Evolutionary conservation across 768 basidiomycete species (phyloP).

Genomic region (Candolleomyces eurysporus): DNA sequence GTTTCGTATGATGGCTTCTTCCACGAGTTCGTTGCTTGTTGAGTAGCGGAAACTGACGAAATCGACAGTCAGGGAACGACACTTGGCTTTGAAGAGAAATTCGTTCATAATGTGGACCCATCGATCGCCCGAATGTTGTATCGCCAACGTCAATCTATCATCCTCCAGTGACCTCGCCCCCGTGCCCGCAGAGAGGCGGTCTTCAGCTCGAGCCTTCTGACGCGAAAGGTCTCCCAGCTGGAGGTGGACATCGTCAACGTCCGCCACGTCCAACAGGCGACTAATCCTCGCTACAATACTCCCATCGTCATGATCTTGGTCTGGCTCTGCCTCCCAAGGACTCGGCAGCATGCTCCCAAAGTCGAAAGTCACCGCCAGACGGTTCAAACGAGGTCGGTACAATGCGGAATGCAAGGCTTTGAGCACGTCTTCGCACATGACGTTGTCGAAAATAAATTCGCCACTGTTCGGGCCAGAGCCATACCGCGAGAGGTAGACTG

Average conservation of each 20-base stretch:
- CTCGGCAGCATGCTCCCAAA: neutral
- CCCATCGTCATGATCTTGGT: too few relatives aligned
- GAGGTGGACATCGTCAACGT: neutral
- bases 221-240: neutral
- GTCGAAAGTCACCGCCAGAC: constrained; percentile 11
- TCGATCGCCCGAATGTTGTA: neutral
- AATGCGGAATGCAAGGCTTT: constrained; percentile 17
- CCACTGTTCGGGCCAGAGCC: constrained; percentile 15
- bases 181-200: neutral
- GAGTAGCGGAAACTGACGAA: neutral
- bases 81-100: neutral
- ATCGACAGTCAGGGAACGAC: neutral
- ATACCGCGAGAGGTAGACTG: constrained; percentile 22
- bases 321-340: neutral
- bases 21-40: neutral
- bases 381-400: constrained; percentile 16
- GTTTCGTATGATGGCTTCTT: neutral
- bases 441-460: constrained; percentile 19
- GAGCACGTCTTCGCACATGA: constrained; percentile 16
- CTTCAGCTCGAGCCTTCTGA: neutral
- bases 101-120: neutral
- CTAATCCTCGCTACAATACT: neutral
- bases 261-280: neutral
- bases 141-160: neutral
- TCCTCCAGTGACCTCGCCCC: neutral